Evolutionary conservation across 1,284 basidiomycete genomes (phyloP), one percentile per base, ranked within the genome.

Genomic region (Sphagnurus paluster): DNA sequence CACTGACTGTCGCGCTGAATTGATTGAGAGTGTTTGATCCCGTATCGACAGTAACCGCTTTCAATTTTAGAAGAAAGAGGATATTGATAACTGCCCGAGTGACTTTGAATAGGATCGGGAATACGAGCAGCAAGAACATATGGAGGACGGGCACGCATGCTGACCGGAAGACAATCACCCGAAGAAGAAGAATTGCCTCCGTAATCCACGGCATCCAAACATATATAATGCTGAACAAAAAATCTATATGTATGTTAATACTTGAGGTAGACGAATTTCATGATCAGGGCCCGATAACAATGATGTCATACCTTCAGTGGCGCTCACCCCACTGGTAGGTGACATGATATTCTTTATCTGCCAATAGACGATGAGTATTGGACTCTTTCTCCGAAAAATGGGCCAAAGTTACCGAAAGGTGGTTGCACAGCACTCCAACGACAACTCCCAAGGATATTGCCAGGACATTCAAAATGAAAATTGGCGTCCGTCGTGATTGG

Each of bases 181-280:
- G 30, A 9, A 42, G 20, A 1, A 42, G 6, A 20, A 42, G 41
- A 19, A 42, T 25, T 2, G 21, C 41, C 11, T 26, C 30, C 10
- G 41, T 32, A 19, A 42, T 34, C 41, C 41, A 42, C 19, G 41
- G 41, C 41, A 42, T 42, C 41, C 41, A 42, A 5, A 35, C 26
- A 19, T 34, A 42, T 2, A 42, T 16, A 23, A 34, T 11, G 3
- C 26, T 35, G 13, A 25, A 35, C 8, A 42, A 30, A 16, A 42
- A 9, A 23, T 25, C 37, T 38, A 13, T 26, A n/a, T n/a, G n/a
- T n/a, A n/a, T n/a, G n/a, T n/a, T n/a, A n/a, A n/a, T n/a, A n/a
- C n/a, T n/a, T n/a, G n/a, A n/a, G n/a, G n/a, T n/a, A n/a, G n/a
- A n/a, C n/a, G n/a, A n/a, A n/a, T n/a, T n/a, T n/a, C n/a, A n/a